Evolutionary conservation across 805 yeast species (phyloP).

Genomic region (Candida vaughaniae): DNA sequence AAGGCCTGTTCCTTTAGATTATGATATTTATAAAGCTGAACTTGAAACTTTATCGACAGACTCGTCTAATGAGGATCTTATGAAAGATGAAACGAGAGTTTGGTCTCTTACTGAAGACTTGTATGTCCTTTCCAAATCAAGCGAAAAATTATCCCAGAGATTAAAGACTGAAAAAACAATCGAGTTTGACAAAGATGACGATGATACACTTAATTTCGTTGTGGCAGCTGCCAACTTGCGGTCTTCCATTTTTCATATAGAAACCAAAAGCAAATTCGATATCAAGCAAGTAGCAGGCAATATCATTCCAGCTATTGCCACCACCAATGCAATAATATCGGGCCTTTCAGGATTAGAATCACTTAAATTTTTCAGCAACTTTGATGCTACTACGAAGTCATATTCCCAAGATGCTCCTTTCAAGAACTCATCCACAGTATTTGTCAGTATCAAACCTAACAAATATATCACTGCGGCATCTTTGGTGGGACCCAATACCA

Average conservation of each 20-base stretch:
- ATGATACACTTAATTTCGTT: conserved; percentile 85
- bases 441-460: conserved; percentile 48
- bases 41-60: conserved; percentile 6
- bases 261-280: conserved; percentile 74
- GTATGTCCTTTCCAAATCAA: conserved; percentile 52
- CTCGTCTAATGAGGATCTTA: conserved; percentile 8
- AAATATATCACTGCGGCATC: conserved; percentile 65
- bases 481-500: conserved; percentile 60
- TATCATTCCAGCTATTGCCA: conserved; percentile 97
- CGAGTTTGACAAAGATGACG: conserved; percentile 92
- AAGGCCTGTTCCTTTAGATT: conserved; percentile 64
- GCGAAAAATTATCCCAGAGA: conserved; percentile 52
- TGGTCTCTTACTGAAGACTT: conserved; percentile 70
- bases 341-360: conserved; percentile 83
- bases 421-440: conserved; percentile 29
- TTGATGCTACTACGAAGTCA: background rate
- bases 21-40: conserved; percentile 16
- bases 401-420: background rate
- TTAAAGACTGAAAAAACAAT: conserved; percentile 36
- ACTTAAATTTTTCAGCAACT: conserved; percentile 45
- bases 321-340: conserved; percentile 93
- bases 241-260: conserved; percentile 67
- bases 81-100: conserved; percentile 36
- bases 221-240: conserved; percentile 81
- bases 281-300: conserved; percentile 95